Evolutionary conservation across 2,329 filamentous ascomycete species (phyloP), one percentile per base, ranked within the genome.

Genomic region (Xylaria sp.): DNA sequence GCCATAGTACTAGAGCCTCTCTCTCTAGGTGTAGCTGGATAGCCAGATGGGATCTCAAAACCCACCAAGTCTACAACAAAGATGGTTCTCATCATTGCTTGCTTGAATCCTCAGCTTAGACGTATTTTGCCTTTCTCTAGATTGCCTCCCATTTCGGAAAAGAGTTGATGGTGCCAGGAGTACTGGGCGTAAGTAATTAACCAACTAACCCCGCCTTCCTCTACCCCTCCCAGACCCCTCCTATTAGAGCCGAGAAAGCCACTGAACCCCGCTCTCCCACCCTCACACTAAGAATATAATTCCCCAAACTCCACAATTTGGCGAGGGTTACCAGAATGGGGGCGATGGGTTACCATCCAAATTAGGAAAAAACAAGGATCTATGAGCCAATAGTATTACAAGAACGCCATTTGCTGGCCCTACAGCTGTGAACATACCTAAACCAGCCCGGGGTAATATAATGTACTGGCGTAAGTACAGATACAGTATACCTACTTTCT

Each of bases 321-420:
- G 7, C 13, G 18, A 56, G 10, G 3, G 6, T 8, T 12, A 33
- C 49, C 25, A 18, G 23, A 31, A 10, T 31, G 25, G 49, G 18
- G 49, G 28, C 25, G 28, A 51, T 60, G 33, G 39, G 20, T 18
- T 9, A 10, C 28, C n/a, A 39, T 41, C 67, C 69, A 31, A 31
- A 63, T 66, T 62, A 56, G 69, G 69, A 64, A 71, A 64, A 43
- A 46, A 23, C 66, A 66, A 43, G 67, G 69, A 64, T 70, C 20
- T 2, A 25, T 6, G 36, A 51, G 28, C 68, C 41, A 70, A 67
- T 68, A 20, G 39, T n/a, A 39, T 56, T 56, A 31, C 31, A 23
- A 56, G 33, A 39, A 10, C 12, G 33, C 18, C 31, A 39, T 18
- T 33, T 51, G 5, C 13, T 28, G 48, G 12, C 23, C 23, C 13